Evolutionary conservation across 1,284 basidiomycete species (phyloP), one percentile per base, ranked within the genome.

Genomic region (Tetrapyrgos nigripes): DNA sequence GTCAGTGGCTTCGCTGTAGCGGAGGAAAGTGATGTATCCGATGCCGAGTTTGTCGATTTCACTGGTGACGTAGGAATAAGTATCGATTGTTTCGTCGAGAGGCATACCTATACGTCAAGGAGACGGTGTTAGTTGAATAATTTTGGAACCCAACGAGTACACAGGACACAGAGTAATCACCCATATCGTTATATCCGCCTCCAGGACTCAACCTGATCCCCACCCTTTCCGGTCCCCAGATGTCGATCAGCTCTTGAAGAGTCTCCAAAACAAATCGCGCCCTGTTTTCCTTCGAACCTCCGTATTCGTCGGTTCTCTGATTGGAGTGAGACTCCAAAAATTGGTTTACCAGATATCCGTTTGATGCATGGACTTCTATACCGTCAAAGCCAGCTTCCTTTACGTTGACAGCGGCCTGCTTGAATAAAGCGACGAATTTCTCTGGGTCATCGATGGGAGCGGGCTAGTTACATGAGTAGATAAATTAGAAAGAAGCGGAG

Each of bases 231-330:
- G 70, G 65, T 9, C 82, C 81, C 60, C 81, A 75, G 11, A 79
- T 76, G 10, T 70, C 67, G 47, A 64, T 62, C 31, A 70, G 49
- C 10, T 64, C 66, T 27, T 78, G 75, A 40, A 79, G 65, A 27
- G 80, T 73, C 60, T 78, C 74, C 6, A 80, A 71, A 9, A 71
- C 66, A 54, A 85, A 83, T 26, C 77, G 68, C 2, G 70, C 55
- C 45, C 83, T 73, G 67, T 82, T 83, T 66, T 78, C 76, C 43
- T 80, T 51, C 4, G 71, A 73, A 2, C 82, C 82, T 9, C 83
- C 83, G 66, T 79, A 85, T 19, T 70, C 63, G 67, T 85, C 83
- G 4, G 77, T 80, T 43, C 83, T 78, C 53, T 76, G 68, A 71
- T 83, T 83, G 46, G 72, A 70, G 26, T 59, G 70, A 49, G 70